Conservation (phyloP, 371 early-diverging fungal genomes). For the Encephalitozoon intestinalis region DNA sequence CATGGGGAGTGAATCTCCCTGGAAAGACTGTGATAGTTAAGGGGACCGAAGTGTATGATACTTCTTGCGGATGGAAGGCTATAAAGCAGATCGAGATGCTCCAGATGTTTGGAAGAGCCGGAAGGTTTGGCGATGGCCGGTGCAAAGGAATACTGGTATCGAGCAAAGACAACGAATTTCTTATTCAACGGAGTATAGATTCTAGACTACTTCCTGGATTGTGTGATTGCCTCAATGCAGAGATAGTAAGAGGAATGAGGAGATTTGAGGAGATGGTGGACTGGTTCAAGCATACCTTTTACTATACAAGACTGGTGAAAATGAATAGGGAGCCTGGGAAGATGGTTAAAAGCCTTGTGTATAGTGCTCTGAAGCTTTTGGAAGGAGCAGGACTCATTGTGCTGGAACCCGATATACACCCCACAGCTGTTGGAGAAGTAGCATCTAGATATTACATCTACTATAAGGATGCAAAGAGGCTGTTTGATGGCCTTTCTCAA, state of each 20-base stretch:
- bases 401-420: not conserved
- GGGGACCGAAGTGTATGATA: not conserved
- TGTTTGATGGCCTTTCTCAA: not conserved
- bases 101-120: conserved; percentile 43
- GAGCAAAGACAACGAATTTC: conserved; percentile 66
- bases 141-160: conserved; percentile 94
- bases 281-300: conserved; percentile 88
- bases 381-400: not conserved
- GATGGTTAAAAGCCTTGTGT: not conserved
- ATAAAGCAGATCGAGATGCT: conserved; percentile 12
- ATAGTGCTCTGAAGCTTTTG: not conserved
- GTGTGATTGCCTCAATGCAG: conserved; percentile 38
- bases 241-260: conserved; percentile 63
- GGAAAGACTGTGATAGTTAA: conserved; percentile 35
- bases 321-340: not conserved
- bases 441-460: not conserved
- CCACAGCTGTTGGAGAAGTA: not conserved
- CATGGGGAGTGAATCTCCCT: conserved; percentile 48
- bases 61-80: not conserved
- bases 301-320: conserved; percentile 74
- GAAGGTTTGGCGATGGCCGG: conserved; percentile 68
- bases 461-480: not conserved
- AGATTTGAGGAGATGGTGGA: conserved; percentile 80
- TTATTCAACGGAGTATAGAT: conserved; percentile 38
- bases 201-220: conserved; percentile 35